Evolutionary conservation across 352 stramenopile genomes (phyloP).

Genomic region (Globisporangium polare): DNA sequence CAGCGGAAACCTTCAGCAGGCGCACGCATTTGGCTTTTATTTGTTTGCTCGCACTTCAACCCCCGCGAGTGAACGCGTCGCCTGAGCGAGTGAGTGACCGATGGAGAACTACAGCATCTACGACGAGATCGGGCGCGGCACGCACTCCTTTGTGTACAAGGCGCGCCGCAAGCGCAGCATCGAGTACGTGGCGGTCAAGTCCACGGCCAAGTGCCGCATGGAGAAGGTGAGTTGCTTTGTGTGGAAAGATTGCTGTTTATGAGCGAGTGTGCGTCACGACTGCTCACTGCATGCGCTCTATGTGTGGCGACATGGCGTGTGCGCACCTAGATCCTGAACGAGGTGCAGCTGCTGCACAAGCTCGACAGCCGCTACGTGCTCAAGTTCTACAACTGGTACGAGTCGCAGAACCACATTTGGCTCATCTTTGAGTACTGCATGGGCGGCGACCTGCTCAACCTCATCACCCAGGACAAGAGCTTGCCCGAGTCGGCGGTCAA

Average conservation of each 20-base stretch:
- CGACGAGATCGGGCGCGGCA: conserved; percentile 90
- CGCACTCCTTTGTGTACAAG: conserved; percentile 92
- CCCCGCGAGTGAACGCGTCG: no score
- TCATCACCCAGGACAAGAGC: conserved; percentile 86
- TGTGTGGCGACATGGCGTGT: neutral
- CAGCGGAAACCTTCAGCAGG: neutral
- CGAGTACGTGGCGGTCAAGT: conserved; percentile 93
- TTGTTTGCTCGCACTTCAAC: no score
- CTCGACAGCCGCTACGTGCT: conserved; percentile 83
- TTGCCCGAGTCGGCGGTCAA: conserved; percentile 78
- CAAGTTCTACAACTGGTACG: conserved; percentile 95
- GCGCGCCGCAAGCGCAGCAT: conserved; percentile 89
- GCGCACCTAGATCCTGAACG: conserved; percentile 66
- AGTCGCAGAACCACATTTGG: conserved; percentile 95
- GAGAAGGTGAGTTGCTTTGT: conserved; percentile 63
- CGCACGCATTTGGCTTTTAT: neutral
- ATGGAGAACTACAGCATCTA: conserved; percentile 97
- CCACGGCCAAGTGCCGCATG: conserved; percentile 90
- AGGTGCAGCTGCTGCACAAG: conserved; percentile 87
- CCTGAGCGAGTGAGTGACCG: neutral
- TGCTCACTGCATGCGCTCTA: neutral
- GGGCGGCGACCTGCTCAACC: conserved; percentile 85
- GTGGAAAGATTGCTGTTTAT: neutral
- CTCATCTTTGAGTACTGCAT: conserved; percentile 94
- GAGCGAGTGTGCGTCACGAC: neutral